Evolutionary conservation across 2,329 filamentous ascomycete genomes (phyloP).

Genomic region (Neofusicoccum umdonicola): DNA sequence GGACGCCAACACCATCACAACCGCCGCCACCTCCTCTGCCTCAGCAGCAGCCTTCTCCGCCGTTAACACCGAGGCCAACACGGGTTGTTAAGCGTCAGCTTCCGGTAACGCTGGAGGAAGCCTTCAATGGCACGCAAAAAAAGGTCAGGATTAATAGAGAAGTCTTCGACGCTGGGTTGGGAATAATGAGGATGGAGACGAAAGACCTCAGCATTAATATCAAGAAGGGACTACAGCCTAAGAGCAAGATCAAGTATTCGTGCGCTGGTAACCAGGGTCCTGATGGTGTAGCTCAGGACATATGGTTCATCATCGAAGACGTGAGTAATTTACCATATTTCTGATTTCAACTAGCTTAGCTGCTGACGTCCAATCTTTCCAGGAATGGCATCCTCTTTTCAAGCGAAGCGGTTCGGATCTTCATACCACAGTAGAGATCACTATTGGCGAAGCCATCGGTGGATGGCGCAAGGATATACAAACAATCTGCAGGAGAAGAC

Average conservation of each 20-base stretch:
- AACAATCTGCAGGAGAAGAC: slow-evolving; percentile 87
- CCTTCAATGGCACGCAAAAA: slow-evolving; percentile 84
- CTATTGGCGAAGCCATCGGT: slow-evolving; percentile 88
- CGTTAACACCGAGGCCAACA: background rate
- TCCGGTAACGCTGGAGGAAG: slow-evolving; percentile 78
- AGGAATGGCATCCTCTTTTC: slow-evolving; percentile 86
- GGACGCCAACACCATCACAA: background rate
- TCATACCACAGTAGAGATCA: slow-evolving; percentile 72
- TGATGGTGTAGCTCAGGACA: slow-evolving; percentile 89
- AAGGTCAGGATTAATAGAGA: slow-evolving; percentile 98
- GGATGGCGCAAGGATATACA: slow-evolving; percentile 87
- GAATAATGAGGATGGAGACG: slow-evolving; percentile 82
- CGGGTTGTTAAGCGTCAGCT: slow-evolving; percentile 78
- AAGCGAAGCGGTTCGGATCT: slow-evolving; percentile 86
- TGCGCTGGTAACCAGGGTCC: slow-evolving; percentile 91
- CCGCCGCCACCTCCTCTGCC: background rate
- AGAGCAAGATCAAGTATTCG: slow-evolving; percentile 97
- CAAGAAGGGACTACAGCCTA: slow-evolving; percentile 91
- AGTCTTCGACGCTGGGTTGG: slow-evolving; percentile 76
- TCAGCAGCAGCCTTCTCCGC: background rate
- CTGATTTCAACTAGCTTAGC: background rate
- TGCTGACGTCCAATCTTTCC: slow-evolving; percentile 24
- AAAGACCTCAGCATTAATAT: slow-evolving; percentile 91
- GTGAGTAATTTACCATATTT: slow-evolving; percentile 51
- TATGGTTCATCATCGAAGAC: slow-evolving; percentile 94